Base-by-base conservation (phyloP, 2,329 filamentous ascomycete species). In the Incumbomyces delicatus region DNA sequence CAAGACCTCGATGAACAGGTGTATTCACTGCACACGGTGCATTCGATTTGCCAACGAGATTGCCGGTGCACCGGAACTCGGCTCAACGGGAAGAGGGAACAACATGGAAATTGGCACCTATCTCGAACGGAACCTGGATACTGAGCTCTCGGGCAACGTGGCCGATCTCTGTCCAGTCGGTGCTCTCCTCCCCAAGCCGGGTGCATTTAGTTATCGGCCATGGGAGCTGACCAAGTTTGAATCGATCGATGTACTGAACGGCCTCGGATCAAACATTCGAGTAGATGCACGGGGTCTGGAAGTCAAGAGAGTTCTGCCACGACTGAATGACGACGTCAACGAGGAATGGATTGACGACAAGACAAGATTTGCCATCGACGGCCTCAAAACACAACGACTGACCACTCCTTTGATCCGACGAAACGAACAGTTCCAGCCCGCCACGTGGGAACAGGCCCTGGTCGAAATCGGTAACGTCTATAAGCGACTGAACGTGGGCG, bases 281-380 rank as follows among this genome's bases (percentile, higher is more conserved):
- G 82, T 96, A 37, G 92, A 98, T 69, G 84, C 88, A 48, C 81
- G 92, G 61, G 92, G 92, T 50, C 74, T 95, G 55, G 89, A 96
- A 70, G 90, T 98, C 43, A 95, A 98, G 89, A 83, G 92, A 59
- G 77, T 98, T 50, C 64, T 95, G 13, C 92, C 92, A 50, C 80
- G 92, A 59, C 76, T 98, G 51, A 98, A 98, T 65, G 92, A 98
- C 63, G 89, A 96, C 60, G 81, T 98, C 60, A 98, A 98, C 67
- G 92, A 98, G 72, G 92, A 98, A 69, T 98, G 92, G 92, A 96
- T 98, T 66, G 92, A 96, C 69, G 92, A 98, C 74, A 98, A 96
- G 77, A 83, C 87, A 34, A 81, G 92, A 55, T 98, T 96, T 65
- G 90, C 92, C 35, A 94, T 89, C 65, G 92, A 98, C 65, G 92